Evolutionary conservation across 2,329 filamentous ascomycete species (phyloP), one percentile per base, ranked within the genome.

Genomic region (Fonsecaea multimorphosa): DNA sequence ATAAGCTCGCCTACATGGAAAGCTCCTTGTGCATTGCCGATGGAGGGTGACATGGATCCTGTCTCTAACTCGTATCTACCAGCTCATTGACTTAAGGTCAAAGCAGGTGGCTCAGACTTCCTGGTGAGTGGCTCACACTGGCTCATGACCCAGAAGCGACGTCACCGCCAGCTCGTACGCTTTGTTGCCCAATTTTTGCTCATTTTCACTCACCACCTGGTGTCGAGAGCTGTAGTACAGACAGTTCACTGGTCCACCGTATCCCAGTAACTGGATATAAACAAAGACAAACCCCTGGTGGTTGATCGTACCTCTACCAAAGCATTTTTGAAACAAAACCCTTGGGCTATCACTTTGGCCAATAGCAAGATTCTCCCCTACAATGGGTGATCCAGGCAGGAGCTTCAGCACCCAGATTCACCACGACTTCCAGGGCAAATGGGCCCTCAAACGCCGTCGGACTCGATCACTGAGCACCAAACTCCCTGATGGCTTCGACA

Each of bases 391-490:
- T 38, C 44, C 62, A 16, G 61, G 34, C 16, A 40, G 38, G 19
- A 67, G 55, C 52, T 59, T 65, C 27, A 67, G 52, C 29, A 69
- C 59, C 38, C 59, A 65, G 31, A 53, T 69, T 16, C 67, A 67
- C 19, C 62, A 63, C 40, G 68, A 70, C 54, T 70, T 68, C 58
- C 55, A 63, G n/a, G 58, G 60, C 46, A 61, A 70, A 49, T 52
- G 60, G 44, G 44, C 11, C 38, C 62, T 66, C 19, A 55, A 68
- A 59, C 65, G 65, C 40, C 68, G 64, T 44, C 68, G 66, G 9
- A 64, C 22, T 40, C 61, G 63, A 49, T 60, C 66, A n/a, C n/a
- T 64, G 40, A 65, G 62, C 34, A 61, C 64, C 53, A 52, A 58
- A 58, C 16, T 56, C 31, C 64, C 68, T 19, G 68, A 71, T 55